Evolutionary conservation across 2,329 filamentous ascomycete species (phyloP), one percentile per base, ranked within the genome.

Genomic region (Ophiostoma triangulosporum): DNA sequence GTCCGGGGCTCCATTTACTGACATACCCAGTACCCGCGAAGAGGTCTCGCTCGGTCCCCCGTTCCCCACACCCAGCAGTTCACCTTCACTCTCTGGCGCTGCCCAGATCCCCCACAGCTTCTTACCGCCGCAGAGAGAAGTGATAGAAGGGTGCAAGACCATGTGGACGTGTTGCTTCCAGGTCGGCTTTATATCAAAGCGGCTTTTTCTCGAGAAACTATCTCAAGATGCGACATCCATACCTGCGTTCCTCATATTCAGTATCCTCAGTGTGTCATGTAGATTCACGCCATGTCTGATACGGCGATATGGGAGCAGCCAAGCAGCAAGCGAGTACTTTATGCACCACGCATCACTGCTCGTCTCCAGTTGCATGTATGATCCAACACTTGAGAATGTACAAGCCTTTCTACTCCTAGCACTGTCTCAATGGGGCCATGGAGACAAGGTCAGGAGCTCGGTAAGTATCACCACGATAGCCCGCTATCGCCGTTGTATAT

Each of bases 341-440:
- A 54, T 64, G 22, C 54, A 48, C 55, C 35, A 54, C 51, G 12
- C 57, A 58, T 22, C 53, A 50, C 5, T 40, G 38, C n/a, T 58
- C 59, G 58, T 59, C 59, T 6, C 57, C 53, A 3, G 26, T 35
- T 3, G 56, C 54, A 64, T 65, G 63, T 65, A 61, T 43, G 52
- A 54, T 3, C 59, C 62, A 4, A 59, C 58, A 3, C 58, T 65
- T 2, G 62, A 64, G 48, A 52, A 57, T 15, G 61, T 61, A 20
- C 62, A 65, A 45, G 62, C 53, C 8, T 64, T 65, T 54, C 62
- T 65, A 24, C 56, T 65, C 7, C 50, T 65, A 32, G 58, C 58
- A 27, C 62, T 66, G 22, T 60, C 65, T 3, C 61, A 66, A 36
- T 67, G 65, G 65, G 66, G 64, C 3, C 63, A 65, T 32, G 64